A percentile compares a stretch with the other conserved stretches of the same genome.
phyloP scores from a whole-genome alignment of 805 yeast genomes.

The Cyberlindnera euphorbiae region DNA sequence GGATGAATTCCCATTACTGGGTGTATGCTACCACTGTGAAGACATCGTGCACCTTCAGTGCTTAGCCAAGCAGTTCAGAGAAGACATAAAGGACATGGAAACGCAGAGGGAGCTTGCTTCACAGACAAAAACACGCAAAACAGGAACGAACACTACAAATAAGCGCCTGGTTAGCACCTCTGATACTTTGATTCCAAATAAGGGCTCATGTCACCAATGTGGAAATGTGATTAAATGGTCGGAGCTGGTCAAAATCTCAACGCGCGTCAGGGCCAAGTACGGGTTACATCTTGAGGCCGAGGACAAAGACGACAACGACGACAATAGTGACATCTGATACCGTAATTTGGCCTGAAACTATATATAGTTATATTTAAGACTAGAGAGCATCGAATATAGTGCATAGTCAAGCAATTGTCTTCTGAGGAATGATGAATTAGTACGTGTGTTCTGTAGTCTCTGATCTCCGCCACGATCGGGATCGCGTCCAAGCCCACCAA shows the following conservation, averaged over 20 bases:
- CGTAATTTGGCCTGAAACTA: no score
- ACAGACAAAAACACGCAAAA: not conserved
- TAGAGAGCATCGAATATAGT: no score
- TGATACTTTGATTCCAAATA: conserved; percentile 7
- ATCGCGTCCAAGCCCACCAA: no score
- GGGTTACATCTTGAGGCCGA: conserved; percentile 2
- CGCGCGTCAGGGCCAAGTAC: conserved; percentile 4
- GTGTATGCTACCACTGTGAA: conserved; percentile 34
- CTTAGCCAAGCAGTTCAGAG: conserved; percentile 25
- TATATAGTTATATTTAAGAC: no score
- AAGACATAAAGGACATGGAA: not conserved
- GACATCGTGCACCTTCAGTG: conserved; percentile 36
- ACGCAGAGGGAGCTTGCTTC: not conserved
- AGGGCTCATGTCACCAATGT: conserved; percentile 10
- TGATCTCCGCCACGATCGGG: no score
- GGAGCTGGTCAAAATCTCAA: conserved; percentile 6
- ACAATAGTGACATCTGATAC: no score
- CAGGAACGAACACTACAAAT: no score
- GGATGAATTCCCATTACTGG: conserved; percentile 29
- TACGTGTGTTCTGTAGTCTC: no score
- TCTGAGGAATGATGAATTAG: no score
- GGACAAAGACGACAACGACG: not conserved
- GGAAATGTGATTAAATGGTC: conserved; percentile 4
- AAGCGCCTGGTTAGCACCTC: no score
- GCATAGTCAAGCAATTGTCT: no score